Base-by-base conservation (phyloP, 106 monocot genomes). In the Allium cepa region DNA sequence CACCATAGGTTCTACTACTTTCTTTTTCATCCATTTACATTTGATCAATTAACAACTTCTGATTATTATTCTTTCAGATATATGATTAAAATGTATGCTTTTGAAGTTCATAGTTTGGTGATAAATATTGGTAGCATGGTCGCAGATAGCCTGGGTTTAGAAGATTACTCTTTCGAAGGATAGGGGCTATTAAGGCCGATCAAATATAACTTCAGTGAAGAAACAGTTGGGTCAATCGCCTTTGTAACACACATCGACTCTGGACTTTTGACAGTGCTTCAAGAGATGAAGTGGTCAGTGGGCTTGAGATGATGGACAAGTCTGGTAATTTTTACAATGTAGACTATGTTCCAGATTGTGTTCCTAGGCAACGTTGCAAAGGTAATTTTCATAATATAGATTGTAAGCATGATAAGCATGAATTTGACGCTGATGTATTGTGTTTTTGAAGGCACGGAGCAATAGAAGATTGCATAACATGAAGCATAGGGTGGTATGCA, bases 271-370 rank as follows among this genome's bases (percentile, higher is more conserved):
- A 87, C 83, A n/a, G 68, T 87, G 36, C 83, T 87, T 26, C 83
- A 83, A 68, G 87, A 63, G 86, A 86, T 45, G 82, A 82, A 18
- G 71, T 46, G 48, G 75, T 86, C 18, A 76, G 82, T 50, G 87
- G 83, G 8, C 74, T 87, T 12, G 87, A 87, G 77, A 63, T 87
- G 15, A 81, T 88, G 78, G 79, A 88, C 59, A 12, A 49, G n/a
- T 58, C 49, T 17, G 84, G 78, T 8, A 14, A 26, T 11, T 88
- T 77, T 46, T 17, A 68, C 0, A 9, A 69, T 63, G 84, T 88
- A 15, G 81, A 88, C 63, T 76, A 76, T 60, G 56, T 81, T 18
- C 84, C 88, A 7, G 84, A 59, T 87, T 55, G 68, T 87, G 62
- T 81, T 79, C 61, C 69, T 88, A 27, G 88, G 88, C 0, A 84